A percentile compares a stretch with the other conserved stretches of the same genome.
phyloP scores from a whole-genome alignment of 2,329 filamentous ascomycete species.

The Fusarium sambucinum region DNA sequence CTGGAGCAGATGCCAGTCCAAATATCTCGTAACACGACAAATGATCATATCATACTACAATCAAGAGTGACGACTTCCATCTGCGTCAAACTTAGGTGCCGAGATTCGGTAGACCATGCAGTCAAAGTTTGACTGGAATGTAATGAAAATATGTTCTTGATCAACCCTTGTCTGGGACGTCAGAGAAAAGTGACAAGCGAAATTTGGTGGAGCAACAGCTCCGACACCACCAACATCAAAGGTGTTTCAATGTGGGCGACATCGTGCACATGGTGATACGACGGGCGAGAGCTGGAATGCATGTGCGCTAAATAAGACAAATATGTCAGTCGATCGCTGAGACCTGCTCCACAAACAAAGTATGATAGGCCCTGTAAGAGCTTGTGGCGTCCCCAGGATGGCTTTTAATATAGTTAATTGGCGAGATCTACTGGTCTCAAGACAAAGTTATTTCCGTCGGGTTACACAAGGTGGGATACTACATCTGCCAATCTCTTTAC shows the following conservation, averaged over 20 bases:
- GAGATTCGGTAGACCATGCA: too few relatives aligned
- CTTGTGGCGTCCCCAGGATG: neutral
- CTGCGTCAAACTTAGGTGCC: neutral
- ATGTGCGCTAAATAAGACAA: neutral
- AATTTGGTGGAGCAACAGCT: neutral
- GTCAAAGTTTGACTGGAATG: neutral
- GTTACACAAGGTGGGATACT: slow-evolving; percentile 2
- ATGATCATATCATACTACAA: too few relatives aligned
- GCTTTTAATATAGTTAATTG: neutral
- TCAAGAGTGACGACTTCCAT: neutral
- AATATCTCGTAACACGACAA: neutral
- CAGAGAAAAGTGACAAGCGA: neutral
- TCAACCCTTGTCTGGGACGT: neutral
- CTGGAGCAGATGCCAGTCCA: neutral
- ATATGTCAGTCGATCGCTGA: neutral
- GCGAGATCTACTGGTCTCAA: neutral
- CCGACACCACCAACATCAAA: neutral
- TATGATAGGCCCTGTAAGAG: neutral
- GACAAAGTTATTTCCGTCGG: neutral
- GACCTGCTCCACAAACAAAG: neutral
- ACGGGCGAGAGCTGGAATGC: neutral
- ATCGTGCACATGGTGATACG: neutral
- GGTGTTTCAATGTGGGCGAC: neutral
- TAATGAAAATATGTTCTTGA: neutral
- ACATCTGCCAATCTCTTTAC: too few relatives aligned